Conservation (phyloP, 164 flowering plant genomes). For the Nymphaea thermarum region DNA sequence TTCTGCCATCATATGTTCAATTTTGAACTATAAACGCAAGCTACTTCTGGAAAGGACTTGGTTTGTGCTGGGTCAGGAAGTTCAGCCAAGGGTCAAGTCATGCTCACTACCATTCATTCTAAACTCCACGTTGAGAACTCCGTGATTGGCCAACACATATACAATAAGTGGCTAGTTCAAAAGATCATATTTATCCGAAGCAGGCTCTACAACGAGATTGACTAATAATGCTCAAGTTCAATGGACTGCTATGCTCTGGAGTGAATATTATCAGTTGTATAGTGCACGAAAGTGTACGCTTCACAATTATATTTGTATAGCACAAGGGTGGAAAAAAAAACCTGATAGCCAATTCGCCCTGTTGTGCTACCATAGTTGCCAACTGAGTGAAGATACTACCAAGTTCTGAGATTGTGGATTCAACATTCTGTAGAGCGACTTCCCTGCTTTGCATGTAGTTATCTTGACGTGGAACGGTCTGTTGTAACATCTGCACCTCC, state of each 20-base stretch:
- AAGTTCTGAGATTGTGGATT: constrained; percentile 84
- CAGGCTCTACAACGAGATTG: too few species aligned
- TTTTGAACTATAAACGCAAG: neutral
- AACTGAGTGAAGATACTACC: constrained; percentile 79
- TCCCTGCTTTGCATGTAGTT: constrained; percentile 41
- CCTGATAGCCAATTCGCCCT: constrained; percentile 93
- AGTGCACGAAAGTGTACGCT: neutral
- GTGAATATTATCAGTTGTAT: neutral
- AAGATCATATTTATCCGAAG: too few species aligned
- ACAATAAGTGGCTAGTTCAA: too few species aligned
- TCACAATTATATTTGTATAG: neutral
- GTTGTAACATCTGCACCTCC: constrained; percentile 78
- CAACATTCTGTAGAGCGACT: constrained; percentile 74
- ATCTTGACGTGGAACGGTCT: constrained; percentile 70
- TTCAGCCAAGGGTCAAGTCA: neutral
- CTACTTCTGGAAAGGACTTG: neutral
- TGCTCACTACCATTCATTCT: too few species aligned
- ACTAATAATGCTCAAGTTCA: neutral
- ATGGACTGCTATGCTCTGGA: neutral
- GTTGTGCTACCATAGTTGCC: constrained; percentile 85
- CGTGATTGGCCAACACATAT: too few species aligned
- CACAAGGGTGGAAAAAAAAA: constrained; percentile 10
- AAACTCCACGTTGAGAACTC: too few species aligned
- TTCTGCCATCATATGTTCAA: neutral
- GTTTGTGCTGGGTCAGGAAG: neutral